A percentile compares a stretch with the other conserved stretches of the same genome.
phyloP scores from a whole-genome alignment of 176 grass and related monocot genomes.

The Hsuehochloa calcarea region DNA sequence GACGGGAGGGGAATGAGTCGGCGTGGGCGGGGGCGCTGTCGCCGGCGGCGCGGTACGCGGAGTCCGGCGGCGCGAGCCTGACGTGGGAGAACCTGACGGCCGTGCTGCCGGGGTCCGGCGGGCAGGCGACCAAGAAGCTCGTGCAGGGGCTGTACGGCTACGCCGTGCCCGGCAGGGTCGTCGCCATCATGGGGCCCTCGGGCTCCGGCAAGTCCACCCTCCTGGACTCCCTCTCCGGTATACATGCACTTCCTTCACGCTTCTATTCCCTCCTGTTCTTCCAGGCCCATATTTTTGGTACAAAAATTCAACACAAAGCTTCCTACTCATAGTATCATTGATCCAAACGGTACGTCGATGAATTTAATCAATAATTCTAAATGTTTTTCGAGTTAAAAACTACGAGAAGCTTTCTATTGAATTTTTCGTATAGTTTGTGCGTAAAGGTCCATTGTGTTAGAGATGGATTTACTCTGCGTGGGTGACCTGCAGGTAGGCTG shows the following conservation, averaged over 20 bases:
- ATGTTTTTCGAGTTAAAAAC: background rate
- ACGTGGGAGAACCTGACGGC: conserved; percentile 98
- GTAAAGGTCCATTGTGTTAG: background rate
- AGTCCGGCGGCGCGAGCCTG: conserved; percentile 61
- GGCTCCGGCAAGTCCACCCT: conserved; percentile 98
- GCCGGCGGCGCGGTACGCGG: conserved; percentile 35
- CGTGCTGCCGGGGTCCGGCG: conserved; percentile 66
- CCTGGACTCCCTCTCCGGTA: conserved; percentile 89
- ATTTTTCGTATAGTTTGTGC: background rate
- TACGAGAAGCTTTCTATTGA: background rate
- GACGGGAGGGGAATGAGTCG: background rate
- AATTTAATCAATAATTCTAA: background rate
- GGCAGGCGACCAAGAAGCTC: conserved; percentile 63
- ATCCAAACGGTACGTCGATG: background rate
- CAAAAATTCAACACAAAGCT: background rate
- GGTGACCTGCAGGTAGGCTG: conserved; percentile 61
- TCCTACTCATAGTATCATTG: background rate
- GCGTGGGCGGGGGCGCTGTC: conserved; percentile 47
- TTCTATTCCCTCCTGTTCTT: background rate
- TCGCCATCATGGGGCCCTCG: conserved; percentile 95
- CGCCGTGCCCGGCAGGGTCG: conserved; percentile 79
- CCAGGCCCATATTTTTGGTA: background rate
- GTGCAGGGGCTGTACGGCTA: conserved; percentile 77
- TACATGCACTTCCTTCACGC: background rate
- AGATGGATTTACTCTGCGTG: background rate